phyloP scores from a whole-genome alignment of 2,329 filamentous ascomycete species.

The Chaetomium strumarium region DNA sequence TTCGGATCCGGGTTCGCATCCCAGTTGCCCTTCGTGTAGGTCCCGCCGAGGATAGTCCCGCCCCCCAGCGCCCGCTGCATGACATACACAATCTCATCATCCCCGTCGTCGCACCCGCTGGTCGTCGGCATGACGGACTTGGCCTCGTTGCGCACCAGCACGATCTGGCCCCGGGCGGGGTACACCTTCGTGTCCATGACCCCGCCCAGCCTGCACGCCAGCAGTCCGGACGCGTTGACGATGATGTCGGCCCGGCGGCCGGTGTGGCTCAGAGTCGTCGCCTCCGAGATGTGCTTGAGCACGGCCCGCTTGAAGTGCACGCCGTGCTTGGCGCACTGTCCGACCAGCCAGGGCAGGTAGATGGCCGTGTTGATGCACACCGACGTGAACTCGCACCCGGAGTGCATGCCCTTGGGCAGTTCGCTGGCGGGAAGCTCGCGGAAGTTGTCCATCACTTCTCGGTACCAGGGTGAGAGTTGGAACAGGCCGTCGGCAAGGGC shows the following conservation, averaged over 20 bases:
- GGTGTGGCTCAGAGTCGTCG: conserved; percentile 52
- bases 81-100: conserved; percentile 68
- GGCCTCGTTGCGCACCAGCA: conserved; percentile 74
- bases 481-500: conserved; percentile 59
- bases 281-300: conserved; percentile 68
- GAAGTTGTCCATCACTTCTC: conserved; percentile 65
- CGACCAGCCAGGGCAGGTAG: conserved; percentile 80
- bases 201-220: conserved; percentile 69
- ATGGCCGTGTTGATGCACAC: conserved; percentile 88
- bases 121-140: conserved; percentile 57
- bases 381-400: conserved; percentile 70
- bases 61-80: conserved; percentile 79
- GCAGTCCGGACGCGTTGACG: conserved; percentile 80
- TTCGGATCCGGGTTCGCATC: conserved; percentile 72
- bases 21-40: conserved; percentile 74
- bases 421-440: conserved; percentile 52
- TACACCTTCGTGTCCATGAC: conserved; percentile 69
- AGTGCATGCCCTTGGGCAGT: conserved; percentile 60
- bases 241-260: conserved; percentile 59
- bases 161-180: conserved; percentile 76
- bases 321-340: conserved; percentile 70
- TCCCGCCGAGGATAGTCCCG: conserved; percentile 82
- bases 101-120: conserved; percentile 68
- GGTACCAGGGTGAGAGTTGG: conserved; percentile 66
- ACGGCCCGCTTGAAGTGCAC: conserved; percentile 59